phyloP scores from a whole-genome alignment of 495 filamentous ascomycete genomes.

The Aspergillus asperescens region DNA sequence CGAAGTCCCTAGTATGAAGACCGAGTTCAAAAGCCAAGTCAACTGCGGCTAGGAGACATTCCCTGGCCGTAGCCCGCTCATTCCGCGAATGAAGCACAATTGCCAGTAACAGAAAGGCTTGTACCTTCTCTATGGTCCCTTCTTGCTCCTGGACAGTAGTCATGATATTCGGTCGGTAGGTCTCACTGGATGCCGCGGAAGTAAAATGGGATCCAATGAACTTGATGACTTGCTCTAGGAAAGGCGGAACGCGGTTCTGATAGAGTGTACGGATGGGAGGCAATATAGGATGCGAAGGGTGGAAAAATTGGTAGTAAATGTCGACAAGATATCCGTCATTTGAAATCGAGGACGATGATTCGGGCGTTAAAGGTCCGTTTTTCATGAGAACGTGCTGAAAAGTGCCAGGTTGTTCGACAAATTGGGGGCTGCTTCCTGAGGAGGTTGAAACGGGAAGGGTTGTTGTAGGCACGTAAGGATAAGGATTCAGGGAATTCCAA shows the following conservation, averaged over 20 bases:
- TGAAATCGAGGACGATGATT: constrained; percentile 32
- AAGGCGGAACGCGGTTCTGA: constrained; percentile 28
- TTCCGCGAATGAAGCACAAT: constrained; percentile 73
- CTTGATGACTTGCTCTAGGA: constrained; percentile 44
- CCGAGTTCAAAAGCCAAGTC: constrained; percentile 68
- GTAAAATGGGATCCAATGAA: constrained; percentile 45
- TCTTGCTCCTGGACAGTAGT: constrained; percentile 32
- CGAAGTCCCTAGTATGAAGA: constrained; percentile 58
- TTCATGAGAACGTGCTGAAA: constrained; percentile 18
- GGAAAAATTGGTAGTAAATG: constrained; percentile 45
- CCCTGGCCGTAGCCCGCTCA: constrained; percentile 58
- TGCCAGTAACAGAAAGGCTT: constrained; percentile 70
- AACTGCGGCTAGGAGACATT: constrained; percentile 62
- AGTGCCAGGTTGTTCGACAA: constrained; percentile 19
- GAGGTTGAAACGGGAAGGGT: constrained; percentile 16
- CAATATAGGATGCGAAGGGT: constrained; percentile 42
- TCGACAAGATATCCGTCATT: constrained; percentile 43
- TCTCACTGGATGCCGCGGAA: constrained; percentile 34
- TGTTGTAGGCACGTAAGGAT: constrained; percentile 25
- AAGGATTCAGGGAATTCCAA: constrained; percentile 26
- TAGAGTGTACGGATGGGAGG: constrained; percentile 33
- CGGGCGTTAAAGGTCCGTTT: constrained; percentile 36
- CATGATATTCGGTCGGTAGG: constrained; percentile 37
- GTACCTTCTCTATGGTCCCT: constrained; percentile 49
- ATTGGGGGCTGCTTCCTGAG: constrained; percentile 27